phyloP scores from a whole-genome alignment of 164 flowering plant genomes.

The Nymphaea colorata region DNA sequence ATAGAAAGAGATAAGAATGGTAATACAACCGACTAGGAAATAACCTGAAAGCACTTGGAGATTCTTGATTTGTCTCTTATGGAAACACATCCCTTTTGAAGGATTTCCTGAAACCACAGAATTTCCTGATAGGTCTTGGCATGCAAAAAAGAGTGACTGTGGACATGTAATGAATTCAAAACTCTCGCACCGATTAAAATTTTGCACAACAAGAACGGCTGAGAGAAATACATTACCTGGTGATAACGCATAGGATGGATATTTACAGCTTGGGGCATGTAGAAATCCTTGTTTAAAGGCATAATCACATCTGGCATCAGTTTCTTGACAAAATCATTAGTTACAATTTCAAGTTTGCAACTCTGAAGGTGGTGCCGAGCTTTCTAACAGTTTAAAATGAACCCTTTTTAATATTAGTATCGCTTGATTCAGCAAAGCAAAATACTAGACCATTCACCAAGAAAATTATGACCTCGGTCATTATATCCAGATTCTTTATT shows the following conservation, averaged over 20 bases:
- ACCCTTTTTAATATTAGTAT: background rate
- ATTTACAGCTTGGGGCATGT: conserved; percentile 90
- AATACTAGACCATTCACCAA: background rate
- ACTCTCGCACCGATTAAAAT: background rate
- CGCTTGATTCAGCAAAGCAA: background rate
- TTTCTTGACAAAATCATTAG: conserved; percentile 35
- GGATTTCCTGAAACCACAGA: conserved; percentile 17
- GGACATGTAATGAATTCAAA: conserved; percentile 4
- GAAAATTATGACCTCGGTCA: conserved; percentile 41
- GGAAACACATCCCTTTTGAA: conserved; percentile 33
- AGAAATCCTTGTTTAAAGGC: conserved; percentile 64
- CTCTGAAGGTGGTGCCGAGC: conserved; percentile 57
- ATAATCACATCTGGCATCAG: conserved; percentile 51
- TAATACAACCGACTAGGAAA: background rate
- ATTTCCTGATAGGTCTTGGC: conserved; percentile 40
- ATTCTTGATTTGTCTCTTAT: conserved; percentile 32
- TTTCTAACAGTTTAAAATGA: conserved; percentile 40
- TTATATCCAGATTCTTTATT: conserved; percentile 40
- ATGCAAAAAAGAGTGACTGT: conserved; percentile 76
- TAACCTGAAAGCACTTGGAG: conserved; percentile 62
- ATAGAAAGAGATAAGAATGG: no score
- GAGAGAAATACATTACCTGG: conserved; percentile 20
- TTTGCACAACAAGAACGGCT: background rate
- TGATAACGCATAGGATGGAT: conserved; percentile 69
- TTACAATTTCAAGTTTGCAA: conserved; percentile 60